phyloP scores from a whole-genome alignment of 306 rosid species.

The Vicia villosa region DNA sequence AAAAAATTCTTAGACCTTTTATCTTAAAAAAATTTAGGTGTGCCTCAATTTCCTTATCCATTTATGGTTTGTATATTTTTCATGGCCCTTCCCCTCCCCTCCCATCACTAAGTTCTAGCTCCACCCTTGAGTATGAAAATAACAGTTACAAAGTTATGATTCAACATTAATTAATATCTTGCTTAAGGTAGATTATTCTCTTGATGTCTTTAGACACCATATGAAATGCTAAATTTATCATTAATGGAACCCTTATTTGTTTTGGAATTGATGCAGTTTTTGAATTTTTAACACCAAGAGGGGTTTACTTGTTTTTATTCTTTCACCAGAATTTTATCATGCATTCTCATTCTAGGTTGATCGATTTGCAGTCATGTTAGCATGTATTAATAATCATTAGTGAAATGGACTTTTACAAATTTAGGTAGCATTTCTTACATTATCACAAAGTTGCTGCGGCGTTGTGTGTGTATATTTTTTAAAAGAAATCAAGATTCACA shows the following conservation, averaged over 20 bases:
- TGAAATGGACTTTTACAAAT: constrained; percentile 14
- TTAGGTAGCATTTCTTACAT: neutral
- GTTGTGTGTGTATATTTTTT: neutral
- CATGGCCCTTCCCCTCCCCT: no score
- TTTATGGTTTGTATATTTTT: no score
- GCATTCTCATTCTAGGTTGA: constrained; percentile 19
- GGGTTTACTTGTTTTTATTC: neutral
- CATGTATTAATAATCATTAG: neutral
- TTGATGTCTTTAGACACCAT: neutral
- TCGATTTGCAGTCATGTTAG: constrained; percentile 1
- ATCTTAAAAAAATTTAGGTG: no score
- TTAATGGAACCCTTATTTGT: constrained; percentile 1
- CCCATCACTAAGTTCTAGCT: no score
- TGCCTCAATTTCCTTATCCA: no score
- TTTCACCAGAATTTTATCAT: neutral
- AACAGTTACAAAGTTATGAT: neutral
- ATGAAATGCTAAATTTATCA: constrained; percentile 28
- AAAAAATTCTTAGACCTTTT: no score
- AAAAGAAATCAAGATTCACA: neutral
- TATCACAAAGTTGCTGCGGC: neutral
- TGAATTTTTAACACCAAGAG: neutral
- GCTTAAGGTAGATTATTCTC: neutral
- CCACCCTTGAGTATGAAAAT: neutral
- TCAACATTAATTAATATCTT: neutral
- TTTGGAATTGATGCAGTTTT: constrained; percentile 10